Evolutionary conservation across 805 yeast genomes (phyloP).

Genomic region (Phaffomyces opuntiae): DNA sequence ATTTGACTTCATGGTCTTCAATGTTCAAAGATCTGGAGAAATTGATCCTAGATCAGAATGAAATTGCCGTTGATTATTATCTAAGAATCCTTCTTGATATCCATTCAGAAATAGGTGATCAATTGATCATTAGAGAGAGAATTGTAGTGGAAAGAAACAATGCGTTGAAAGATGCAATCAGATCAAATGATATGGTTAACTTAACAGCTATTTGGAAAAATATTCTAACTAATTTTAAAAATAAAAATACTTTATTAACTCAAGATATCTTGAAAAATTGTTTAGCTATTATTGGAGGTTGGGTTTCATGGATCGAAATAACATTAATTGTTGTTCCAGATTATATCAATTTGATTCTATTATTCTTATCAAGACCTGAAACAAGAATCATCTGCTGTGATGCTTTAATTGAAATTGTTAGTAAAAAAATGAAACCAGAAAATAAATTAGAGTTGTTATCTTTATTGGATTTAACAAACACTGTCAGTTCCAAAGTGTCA

Average conservation of each 20-base stretch:
- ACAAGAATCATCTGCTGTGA: slow-evolving; percentile 24
- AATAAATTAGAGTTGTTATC: slow-evolving; percentile 58
- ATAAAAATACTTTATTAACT: slow-evolving; percentile 22
- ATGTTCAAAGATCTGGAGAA: slow-evolving; percentile 44
- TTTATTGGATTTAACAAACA: slow-evolving; percentile 57
- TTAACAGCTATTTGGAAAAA: slow-evolving; percentile 64
- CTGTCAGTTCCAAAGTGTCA: slow-evolving; percentile 33
- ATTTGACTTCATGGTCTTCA: slow-evolving; percentile 41
- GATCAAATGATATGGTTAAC: slow-evolving; percentile 65
- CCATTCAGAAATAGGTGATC: slow-evolving; percentile 92
- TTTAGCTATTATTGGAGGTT: slow-evolving; percentile 68
- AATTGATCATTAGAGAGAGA: slow-evolving; percentile 65
- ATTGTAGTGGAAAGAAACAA: slow-evolving; percentile 59
- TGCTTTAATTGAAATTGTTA: slow-evolving; percentile 55
- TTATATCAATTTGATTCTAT: slow-evolving; percentile 42
- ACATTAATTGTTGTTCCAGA: slow-evolving; percentile 18
- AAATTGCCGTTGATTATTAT: slow-evolving; percentile 52
- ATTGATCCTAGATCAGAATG: slow-evolving; percentile 26
- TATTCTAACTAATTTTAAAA: slow-evolving; percentile 36
- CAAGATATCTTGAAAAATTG: slow-evolving; percentile 49
- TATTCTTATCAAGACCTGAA: slow-evolving; percentile 40
- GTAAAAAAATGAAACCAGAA: slow-evolving; percentile 72
- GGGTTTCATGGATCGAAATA: slow-evolving; percentile 76
- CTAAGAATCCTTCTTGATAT: slow-evolving; percentile 65
- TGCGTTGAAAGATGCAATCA: slow-evolving; percentile 71